phyloP scores from a whole-genome alignment of 495 filamentous ascomycete genomes.

The Lophium mytilinum region DNA sequence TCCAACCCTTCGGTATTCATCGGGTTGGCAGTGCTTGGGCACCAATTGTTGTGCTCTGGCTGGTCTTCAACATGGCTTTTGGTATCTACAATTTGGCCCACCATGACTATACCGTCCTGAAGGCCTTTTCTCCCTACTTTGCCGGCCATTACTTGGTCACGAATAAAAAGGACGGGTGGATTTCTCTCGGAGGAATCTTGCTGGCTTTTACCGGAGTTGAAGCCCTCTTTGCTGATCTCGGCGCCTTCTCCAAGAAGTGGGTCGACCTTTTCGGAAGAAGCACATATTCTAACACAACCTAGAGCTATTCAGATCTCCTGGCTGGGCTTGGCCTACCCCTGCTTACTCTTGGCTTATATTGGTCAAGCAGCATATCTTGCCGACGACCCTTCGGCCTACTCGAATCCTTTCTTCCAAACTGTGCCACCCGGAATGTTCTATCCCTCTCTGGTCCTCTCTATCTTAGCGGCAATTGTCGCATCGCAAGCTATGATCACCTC shows the following conservation, averaged over 20 bases:
- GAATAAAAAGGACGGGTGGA: slow-evolving; percentile 54
- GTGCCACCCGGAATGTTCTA: slow-evolving; percentile 60
- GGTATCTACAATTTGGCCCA: slow-evolving; percentile 55
- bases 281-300: slow-evolving; percentile 13
- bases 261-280: not conserved
- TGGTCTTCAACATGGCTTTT: slow-evolving; percentile 55
- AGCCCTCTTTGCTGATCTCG: slow-evolving; percentile 63
- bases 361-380: slow-evolving; percentile 67
- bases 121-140: slow-evolving; percentile 59
- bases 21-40: slow-evolving; percentile 57
- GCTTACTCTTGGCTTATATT: slow-evolving; percentile 59
- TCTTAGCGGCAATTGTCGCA: slow-evolving; percentile 62
- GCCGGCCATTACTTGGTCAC: slow-evolving; percentile 52
- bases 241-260: slow-evolving; percentile 49
- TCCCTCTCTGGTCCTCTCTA: slow-evolving; percentile 53
- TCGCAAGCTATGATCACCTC: slow-evolving; percentile 68
- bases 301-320: not conserved
- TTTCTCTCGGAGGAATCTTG: slow-evolving; percentile 55
- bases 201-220: slow-evolving; percentile 66
- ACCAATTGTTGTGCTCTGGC: slow-evolving; percentile 67
- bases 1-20: slow-evolving; percentile 61
- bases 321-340: slow-evolving; percentile 49
- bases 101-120: slow-evolving; percentile 56
- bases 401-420: slow-evolving; percentile 62
- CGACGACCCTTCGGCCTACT: slow-evolving; percentile 47